Base-by-base conservation (phyloP, 345 rosid species). In the Alliaria petiolata region DNA sequence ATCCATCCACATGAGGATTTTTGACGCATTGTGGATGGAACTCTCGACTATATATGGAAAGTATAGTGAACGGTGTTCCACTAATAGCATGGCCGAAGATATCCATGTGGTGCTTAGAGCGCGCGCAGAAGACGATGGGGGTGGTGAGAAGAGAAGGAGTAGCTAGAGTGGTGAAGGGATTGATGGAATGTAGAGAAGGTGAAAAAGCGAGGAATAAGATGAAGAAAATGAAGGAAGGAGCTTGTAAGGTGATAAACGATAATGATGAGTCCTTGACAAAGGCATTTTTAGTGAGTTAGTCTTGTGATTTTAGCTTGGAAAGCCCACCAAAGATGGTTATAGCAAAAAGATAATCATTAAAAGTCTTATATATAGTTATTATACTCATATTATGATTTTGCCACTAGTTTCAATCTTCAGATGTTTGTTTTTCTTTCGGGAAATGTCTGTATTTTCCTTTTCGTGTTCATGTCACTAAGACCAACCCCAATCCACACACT, bases 11-110 rank as follows among this genome's bases (percentile, higher is more conserved):
- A 0, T 92, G 90, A 4, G 96, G 97, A 43, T 90, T 93, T 70
- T 35, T 87, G 28, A 83, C 86, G 6, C 92, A 93, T 14, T 90
- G 96, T 1, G 96, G 98, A 0, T 93, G 96, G 98, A 93, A 90
- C n/a, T n/a, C 49, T 93, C 98, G 4, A 76, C 79, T n/a, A n/a
- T n/a, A n/a, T 6, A 80, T 91, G 0, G 95, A 91, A 55, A 86
- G 97, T 44, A 74, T 91, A 0, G 86, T n/a, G n/a, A n/a, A n/a
- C n/a, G n/a, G n/a, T n/a, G n/a, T n/a, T n/a, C n/a, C n/a, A n/a
- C n/a, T 86, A 6, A 87, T 93, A 35, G 89, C 84, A 0, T 93
- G 19, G 52, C 80, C 40, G 13, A 36, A 36, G 40, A 10, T n/a
- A n/a, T n/a, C n/a, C n/a, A n/a, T n/a, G n/a, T n/a, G n/a, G n/a